These are phyloP conservation scores for Tephrocybe sp. DNA, from an alignment of 768 basidiomycete species.

Conservation along the genomic window DNA sequence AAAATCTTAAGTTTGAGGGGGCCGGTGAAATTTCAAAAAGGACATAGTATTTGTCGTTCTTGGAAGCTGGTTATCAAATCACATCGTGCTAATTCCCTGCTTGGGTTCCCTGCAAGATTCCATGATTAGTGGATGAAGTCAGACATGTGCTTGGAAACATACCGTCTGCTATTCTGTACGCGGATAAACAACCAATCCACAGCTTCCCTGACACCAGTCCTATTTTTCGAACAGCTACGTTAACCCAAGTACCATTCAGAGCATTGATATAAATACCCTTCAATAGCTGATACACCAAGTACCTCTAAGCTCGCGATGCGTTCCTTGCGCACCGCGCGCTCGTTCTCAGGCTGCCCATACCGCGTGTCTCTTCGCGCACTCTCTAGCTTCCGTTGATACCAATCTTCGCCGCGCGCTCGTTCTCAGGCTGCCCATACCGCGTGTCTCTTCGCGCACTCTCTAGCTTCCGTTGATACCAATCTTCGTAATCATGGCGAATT, in stretches of 20 bases:
- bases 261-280: conserved; percentile 59
- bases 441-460: conserved; percentile 62
- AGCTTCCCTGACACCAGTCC: conserved; percentile 85
- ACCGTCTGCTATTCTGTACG: conserved; percentile 87
- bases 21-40: too few relatives aligned
- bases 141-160: conserved; percentile 2
- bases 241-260: neutral
- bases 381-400: conserved; percentile 72
- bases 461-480: conserved; percentile 77
- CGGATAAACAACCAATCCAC: conserved; percentile 95
- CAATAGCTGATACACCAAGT: conserved; percentile 87
- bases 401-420: conserved; percentile 40
- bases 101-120: conserved; percentile 20
- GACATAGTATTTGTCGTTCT: neutral
- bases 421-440: conserved; percentile 47
- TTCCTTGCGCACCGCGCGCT: conserved; percentile 44
- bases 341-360: conserved; percentile 46
- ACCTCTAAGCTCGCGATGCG: conserved; percentile 80
- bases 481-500: conserved; percentile 86
- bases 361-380: conserved; percentile 57
- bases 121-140: neutral
- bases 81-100: conserved; percentile 21
- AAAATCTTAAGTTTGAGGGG: too few relatives aligned
- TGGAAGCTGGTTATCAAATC: neutral
- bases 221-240: conserved; percentile 26